Percentiles rank a stretch among this genome's conserved stretches.
Conservation (phyloP, 2,329 filamentous ascomycete species). For the Thelonectria rubi region DNA sequence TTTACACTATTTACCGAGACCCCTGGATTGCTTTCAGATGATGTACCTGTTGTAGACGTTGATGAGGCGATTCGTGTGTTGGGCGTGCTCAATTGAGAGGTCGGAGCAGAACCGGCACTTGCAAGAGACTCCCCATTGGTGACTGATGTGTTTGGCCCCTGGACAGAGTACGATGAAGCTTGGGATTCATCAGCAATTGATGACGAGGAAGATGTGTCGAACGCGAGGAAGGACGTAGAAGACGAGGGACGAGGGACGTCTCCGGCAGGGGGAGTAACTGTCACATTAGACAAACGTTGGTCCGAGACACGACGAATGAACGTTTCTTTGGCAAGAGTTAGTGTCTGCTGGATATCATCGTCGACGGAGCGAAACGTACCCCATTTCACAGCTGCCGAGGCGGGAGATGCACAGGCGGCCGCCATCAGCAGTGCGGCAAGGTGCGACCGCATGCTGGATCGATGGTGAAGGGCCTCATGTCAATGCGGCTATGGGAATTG, state of each 20-base stretch:
- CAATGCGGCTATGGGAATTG: not conserved
- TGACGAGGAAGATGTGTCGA: not conserved
- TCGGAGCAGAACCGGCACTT: not conserved
- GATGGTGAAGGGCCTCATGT: conserved; percentile 3
- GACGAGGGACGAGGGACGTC: conserved; percentile 1
- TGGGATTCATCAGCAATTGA: not conserved
- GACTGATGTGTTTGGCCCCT: not conserved
- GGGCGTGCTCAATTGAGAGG: not conserved
- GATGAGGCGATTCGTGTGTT: not conserved
- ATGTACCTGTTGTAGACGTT: not conserved
- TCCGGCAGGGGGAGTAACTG: conserved; percentile 9
- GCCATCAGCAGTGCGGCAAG: conserved; percentile 29
- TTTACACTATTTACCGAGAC: not conserved
- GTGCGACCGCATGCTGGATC: conserved; percentile 34
- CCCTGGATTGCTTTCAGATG: not conserved
- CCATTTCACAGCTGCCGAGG: conserved; percentile 29
- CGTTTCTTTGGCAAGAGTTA: conserved; percentile 13
- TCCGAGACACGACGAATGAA: conserved; percentile 5
- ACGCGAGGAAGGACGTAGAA: not conserved
- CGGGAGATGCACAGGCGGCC: conserved; percentile 29
- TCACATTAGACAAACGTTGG: conserved; percentile 15
- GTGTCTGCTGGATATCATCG: not conserved
- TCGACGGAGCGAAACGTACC: conserved; percentile 12
- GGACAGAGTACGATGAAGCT: not conserved
- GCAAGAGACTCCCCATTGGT: not conserved